Base-by-base conservation (phyloP, 208 protist species). In the Leishmania lainsoni region DNA sequence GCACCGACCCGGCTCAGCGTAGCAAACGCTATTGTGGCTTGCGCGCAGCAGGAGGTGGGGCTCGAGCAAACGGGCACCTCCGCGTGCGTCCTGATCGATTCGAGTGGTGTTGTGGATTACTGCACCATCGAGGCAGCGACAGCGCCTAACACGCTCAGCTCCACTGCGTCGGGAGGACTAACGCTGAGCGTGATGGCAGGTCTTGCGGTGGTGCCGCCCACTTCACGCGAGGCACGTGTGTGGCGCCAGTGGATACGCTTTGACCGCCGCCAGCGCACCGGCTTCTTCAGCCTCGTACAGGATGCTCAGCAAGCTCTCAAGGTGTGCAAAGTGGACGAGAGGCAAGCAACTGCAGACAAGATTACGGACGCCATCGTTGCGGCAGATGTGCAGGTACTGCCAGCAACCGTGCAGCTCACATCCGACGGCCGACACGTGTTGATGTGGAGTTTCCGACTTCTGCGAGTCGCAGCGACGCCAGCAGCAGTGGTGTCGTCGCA, bases 101-200 rank as follows among this genome's bases (percentile, higher is more conserved):
- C 84, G 29, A 74, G 79, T 26, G 92, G 90, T 20, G 86, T 93
- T 59, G 74, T 95, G 5, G 90, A 95, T 83, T 95, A 94, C 83
- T 87, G 87, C 66, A 81, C 83, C 22, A 83, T 95, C 56, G 86
- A 88, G 10, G 32, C 69, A 52, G 49, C 66, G 35, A 63, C 49
- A 14, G 20, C 69, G 3, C n/a, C 49, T 35, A 52, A 12, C 3
- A 12, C n/a, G 35, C 42, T 22, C 6, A 3, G 59, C 5, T 26
- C 79, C 48, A 51, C 75, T 17, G n/a, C 48, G 17, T 49, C 51
- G 48, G 68, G 45, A n/a, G 79, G 78, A 3, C 54, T 87, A 12
- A 84, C 86, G 14, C 81, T 95, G 77, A 86, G 81, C 65, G 82
- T 95, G 65, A 86, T 92, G 26, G 79, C 85, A 14, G 92, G 90